These are phyloP conservation scores for Cephalotrichum gorgonifer DNA, from an alignment of 2,329 filamentous ascomycete genomes.

Conservation along the genomic window DNA sequence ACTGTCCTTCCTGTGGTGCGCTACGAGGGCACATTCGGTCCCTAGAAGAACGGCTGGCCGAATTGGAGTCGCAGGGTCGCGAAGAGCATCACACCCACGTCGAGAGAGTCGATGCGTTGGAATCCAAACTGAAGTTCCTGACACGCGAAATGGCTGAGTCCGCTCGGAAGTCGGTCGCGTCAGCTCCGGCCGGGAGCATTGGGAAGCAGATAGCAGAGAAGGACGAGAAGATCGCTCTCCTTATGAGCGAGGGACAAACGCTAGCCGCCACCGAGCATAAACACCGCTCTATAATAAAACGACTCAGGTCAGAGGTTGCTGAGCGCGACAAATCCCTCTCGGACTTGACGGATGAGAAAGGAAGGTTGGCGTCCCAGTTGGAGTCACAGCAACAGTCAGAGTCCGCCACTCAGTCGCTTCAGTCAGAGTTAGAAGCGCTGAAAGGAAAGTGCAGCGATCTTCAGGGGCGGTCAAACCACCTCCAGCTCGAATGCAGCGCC, in stretches of 20 bases:
- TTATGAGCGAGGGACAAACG: slow-evolving; percentile 88
- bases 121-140: slow-evolving; percentile 83
- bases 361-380: slow-evolving; percentile 32
- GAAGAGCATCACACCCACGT: slow-evolving; percentile 77
- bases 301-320: slow-evolving; percentile 55
- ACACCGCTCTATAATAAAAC: slow-evolving; percentile 73
- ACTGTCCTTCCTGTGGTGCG: slow-evolving; percentile 5
- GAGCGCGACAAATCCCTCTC: slow-evolving; percentile 56
- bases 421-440: slow-evolving; percentile 6
- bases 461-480: slow-evolving; percentile 35
- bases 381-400: slow-evolving; percentile 27
- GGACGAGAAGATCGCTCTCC: slow-evolving; percentile 76
- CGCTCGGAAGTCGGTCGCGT: slow-evolving; percentile 57
- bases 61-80: background rate
- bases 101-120: slow-evolving; percentile 83
- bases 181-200: slow-evolving; percentile 50
- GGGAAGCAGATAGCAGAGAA: slow-evolving; percentile 81
- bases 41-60: slow-evolving; percentile 3
- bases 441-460: slow-evolving; percentile 16
- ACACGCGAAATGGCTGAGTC: slow-evolving; percentile 68
- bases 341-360: slow-evolving; percentile 33
- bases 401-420: slow-evolving; percentile 23
- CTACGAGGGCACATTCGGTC: slow-evolving; percentile 3
- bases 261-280: slow-evolving; percentile 80
- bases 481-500: slow-evolving; percentile 52